A percentile compares a stretch with the other conserved stretches of the same genome.
Evolutionary conservation across 1,284 basidiomycete species (phyloP).

Genomic region (Irpex sp.): DNA sequence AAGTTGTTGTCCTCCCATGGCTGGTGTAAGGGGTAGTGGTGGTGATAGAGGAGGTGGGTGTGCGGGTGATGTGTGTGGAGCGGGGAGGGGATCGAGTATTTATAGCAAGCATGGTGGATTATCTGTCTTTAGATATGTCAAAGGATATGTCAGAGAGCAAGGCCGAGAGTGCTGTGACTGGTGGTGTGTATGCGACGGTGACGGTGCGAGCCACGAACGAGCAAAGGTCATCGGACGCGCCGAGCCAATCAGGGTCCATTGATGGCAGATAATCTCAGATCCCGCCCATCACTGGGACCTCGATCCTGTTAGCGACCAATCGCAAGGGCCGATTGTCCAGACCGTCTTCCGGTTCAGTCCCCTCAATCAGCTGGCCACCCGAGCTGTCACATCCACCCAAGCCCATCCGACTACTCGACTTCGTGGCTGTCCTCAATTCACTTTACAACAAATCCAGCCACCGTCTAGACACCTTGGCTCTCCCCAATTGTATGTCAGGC

Average conservation of each 20-base stretch:
- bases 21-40: constrained; percentile 10
- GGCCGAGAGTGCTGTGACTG: too few species aligned
- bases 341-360: background rate
- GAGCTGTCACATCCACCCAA: background rate
- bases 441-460: too few species aligned
- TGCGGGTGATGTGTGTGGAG: too few species aligned
- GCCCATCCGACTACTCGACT: too few species aligned
- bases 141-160: too few species aligned
- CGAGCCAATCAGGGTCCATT: background rate
- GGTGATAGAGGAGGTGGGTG: constrained; percentile 1
- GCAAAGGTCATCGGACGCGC: background rate
- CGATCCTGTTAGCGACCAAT: background rate
- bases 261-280: background rate
- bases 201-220: too few species aligned
- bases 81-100: constrained; percentile 9
- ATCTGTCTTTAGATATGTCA: background rate
- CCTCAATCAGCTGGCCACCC: background rate
- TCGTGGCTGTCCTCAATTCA: too few species aligned
- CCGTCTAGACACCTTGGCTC: too few species aligned
- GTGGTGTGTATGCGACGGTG: too few species aligned
- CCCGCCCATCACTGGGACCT: background rate
- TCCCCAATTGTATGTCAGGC: too few species aligned
- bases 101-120: constrained; percentile 7
- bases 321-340: background rate
- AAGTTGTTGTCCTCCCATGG: constrained; percentile 57